Percentiles rank a stretch among this genome's conserved stretches.
These are phyloP conservation scores for Colletotrichum echinochloae DNA, from an alignment of 2,329 filamentous ascomycete species.

Conservation along the genomic window DNA sequence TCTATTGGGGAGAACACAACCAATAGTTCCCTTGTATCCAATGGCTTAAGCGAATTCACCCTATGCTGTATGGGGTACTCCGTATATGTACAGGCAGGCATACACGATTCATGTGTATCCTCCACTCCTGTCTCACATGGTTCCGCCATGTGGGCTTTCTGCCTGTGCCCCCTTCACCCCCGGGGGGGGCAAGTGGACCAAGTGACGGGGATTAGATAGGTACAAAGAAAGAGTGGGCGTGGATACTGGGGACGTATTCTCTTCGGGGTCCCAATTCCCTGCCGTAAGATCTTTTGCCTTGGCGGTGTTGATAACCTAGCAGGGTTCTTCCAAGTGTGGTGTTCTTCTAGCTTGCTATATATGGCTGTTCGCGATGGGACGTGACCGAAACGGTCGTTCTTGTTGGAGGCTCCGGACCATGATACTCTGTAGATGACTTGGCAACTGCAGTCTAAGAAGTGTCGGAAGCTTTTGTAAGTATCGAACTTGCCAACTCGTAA, in stretches of 20 bases:
- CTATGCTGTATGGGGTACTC: no score
- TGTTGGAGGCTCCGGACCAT: not conserved
- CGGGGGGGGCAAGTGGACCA: no score
- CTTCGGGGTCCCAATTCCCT: not conserved
- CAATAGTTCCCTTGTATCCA: no score
- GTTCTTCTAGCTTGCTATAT: not conserved
- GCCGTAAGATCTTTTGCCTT: not conserved
- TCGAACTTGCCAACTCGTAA: not conserved
- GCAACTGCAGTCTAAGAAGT: not conserved
- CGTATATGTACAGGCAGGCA: no score
- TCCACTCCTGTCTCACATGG: not conserved
- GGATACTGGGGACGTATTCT: not conserved
- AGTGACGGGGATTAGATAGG: no score
- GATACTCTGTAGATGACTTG: not conserved
- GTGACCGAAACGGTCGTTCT: not conserved
- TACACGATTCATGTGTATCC: not conserved
- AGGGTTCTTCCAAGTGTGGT: not conserved
- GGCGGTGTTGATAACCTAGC: not conserved
- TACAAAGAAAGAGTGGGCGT: not conserved
- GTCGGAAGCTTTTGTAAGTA: not conserved
- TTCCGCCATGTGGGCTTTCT: not conserved
- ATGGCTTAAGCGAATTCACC: no score
- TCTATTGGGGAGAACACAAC: no score
- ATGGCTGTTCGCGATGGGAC: not conserved
- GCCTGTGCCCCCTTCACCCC: no score